These are phyloP conservation scores for Oxyria digyna DNA, from an alignment of 148 eudicot species.

Conservation along the genomic window DNA sequence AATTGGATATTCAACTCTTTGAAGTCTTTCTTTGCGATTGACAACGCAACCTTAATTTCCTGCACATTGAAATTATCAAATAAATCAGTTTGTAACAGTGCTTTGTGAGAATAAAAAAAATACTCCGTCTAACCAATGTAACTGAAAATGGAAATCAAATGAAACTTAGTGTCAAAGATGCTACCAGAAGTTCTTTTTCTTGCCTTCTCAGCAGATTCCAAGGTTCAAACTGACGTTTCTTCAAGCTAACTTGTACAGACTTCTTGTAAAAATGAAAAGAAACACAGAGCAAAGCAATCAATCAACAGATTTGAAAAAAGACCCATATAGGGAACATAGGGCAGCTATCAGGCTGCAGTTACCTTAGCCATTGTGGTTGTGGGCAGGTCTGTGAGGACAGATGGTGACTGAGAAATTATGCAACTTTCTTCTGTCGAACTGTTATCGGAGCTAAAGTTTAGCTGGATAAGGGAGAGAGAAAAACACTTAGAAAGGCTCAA, in stretches of 20 bases:
- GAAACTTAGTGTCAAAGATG: constrained; percentile 5
- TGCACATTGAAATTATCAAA: constrained; percentile 16
- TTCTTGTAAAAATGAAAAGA: background rate
- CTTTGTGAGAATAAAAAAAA: no score
- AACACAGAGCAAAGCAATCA: background rate
- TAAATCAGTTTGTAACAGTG: background rate
- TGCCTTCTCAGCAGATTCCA: constrained; percentile 38
- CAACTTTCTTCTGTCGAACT: constrained; percentile 21
- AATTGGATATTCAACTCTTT: constrained; percentile 46
- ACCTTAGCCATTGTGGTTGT: background rate
- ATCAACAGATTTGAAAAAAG: background rate
- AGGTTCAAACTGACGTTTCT: constrained; percentile 23
- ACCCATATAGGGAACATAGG: background rate
- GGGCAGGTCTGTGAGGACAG: constrained; percentile 15
- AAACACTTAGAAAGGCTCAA: background rate
- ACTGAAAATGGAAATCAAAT: background rate
- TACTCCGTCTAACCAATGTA: no score
- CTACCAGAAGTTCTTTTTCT: constrained; percentile 70
- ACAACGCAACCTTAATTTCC: constrained; percentile 48
- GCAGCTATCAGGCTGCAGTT: background rate
- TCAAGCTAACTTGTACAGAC: background rate
- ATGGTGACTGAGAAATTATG: constrained; percentile 21
- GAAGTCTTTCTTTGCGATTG: constrained; percentile 50
- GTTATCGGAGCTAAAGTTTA: constrained; percentile 25
- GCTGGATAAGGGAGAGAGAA: constrained; percentile 17